Conservation (phyloP, 192 early-diverging fungal species). For the Obelidium mucronatum region DNA sequence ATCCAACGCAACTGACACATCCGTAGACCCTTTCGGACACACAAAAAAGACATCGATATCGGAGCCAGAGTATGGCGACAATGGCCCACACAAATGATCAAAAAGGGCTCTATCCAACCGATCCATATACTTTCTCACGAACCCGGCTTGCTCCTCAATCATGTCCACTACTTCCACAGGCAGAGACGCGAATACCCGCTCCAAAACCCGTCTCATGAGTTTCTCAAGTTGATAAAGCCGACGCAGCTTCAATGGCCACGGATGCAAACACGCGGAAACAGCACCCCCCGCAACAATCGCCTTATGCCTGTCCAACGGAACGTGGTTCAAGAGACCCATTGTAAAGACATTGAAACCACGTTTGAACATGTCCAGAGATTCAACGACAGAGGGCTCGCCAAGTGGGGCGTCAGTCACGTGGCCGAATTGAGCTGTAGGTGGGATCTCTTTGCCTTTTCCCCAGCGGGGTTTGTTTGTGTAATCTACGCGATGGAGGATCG, state of each 20-base stretch:
- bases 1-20: constrained; percentile 12
- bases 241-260: constrained; percentile 34
- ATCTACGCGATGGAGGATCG: background rate
- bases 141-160: constrained; percentile 20
- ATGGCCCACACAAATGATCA: constrained; percentile 15
- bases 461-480: background rate
- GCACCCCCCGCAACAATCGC: constrained; percentile 41
- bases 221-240: constrained; percentile 24
- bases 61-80: constrained; percentile 9
- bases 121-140: background rate
- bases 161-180: constrained; percentile 26
- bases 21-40: constrained; percentile 9
- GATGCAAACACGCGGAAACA: constrained; percentile 36
- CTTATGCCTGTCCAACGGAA: constrained; percentile 16
- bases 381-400: constrained; percentile 30
- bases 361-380: constrained; percentile 27
- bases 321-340: constrained; percentile 30
- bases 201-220: background rate
- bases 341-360: constrained; percentile 38
- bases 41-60: constrained; percentile 41
- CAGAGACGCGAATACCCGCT: background rate
- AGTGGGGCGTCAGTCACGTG: constrained; percentile 7
- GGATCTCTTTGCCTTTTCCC: background rate
- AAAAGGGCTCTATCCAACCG: constrained; percentile 20
- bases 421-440: background rate